Conservation (phyloP, 495 filamentous ascomycete species). For the Hypomontagnella submonticulosa region DNA sequence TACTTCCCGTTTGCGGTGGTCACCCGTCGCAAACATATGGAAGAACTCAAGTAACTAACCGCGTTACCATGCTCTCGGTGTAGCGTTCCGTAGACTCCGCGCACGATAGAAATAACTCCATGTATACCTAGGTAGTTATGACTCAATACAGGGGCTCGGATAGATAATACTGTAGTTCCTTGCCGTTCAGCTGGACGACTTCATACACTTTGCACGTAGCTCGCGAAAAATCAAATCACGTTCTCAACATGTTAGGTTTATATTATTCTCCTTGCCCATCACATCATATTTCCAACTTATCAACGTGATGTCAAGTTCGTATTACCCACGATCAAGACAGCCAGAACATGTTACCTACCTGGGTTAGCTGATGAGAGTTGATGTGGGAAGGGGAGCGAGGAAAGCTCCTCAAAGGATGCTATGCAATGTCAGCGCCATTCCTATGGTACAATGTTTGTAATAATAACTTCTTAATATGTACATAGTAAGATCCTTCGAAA, state of each 20-base stretch:
- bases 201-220: not conserved
- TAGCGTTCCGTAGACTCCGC: conserved; percentile 11
- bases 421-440: conserved; percentile 38
- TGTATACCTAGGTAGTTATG: conserved; percentile 15
- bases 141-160: conserved; percentile 25
- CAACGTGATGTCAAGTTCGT: not conserved
- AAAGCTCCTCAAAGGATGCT: conserved; percentile 24
- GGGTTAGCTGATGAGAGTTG: not conserved
- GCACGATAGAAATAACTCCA: conserved; percentile 8
- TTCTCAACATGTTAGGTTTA: not conserved
- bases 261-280: conserved; percentile 7
- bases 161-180: conserved; percentile 13
- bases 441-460: conserved; percentile 25
- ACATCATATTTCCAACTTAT: not conserved
- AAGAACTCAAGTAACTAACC: not conserved
- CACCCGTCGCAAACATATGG: not conserved
- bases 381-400: conserved; percentile 1
- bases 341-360: not conserved
- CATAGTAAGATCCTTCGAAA: conserved; percentile 27
- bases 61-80: conserved; percentile 7
- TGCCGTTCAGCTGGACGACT: conserved; percentile 9
- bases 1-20: conserved; percentile 2
- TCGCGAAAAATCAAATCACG: conserved; percentile 6
- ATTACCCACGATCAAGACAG: not conserved
- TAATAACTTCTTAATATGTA: conserved; percentile 23